A percentile compares a stretch with the other conserved stretches of the same genome.
Conservation (phyloP, 257 asterid genomes). For the Paulownia fortunei region DNA sequence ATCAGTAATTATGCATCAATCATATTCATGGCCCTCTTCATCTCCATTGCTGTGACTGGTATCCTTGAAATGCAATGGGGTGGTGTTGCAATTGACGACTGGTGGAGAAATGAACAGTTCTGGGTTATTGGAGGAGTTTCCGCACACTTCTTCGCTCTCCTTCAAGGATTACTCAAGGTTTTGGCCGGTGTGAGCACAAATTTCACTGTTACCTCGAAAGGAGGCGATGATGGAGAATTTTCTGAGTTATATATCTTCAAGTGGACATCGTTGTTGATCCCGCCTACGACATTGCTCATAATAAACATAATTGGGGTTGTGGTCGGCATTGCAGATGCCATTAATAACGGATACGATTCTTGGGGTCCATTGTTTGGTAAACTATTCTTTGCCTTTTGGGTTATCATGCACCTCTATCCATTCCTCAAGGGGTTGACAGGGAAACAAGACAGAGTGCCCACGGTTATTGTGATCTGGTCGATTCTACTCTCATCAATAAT, state of each 20-base stretch:
- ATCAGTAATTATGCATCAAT: slow-evolving; percentile 86
- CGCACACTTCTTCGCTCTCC: slow-evolving; percentile 77
- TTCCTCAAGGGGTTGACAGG: slow-evolving; percentile 89
- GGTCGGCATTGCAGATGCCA: slow-evolving; percentile 77
- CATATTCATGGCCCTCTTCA: slow-evolving; percentile 77
- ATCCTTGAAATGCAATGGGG: slow-evolving; percentile 98
- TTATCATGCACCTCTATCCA: slow-evolving; percentile 86
- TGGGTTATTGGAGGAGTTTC: slow-evolving; percentile 98
- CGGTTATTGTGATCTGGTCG: slow-evolving; percentile 91
- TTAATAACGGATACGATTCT: slow-evolving; percentile 87
- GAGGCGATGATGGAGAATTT: slow-evolving; percentile 80
- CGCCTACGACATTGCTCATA: slow-evolving; percentile 76
- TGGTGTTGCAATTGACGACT: slow-evolving; percentile 82
- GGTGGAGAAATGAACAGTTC: slow-evolving; percentile 99
- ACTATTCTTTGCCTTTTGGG: slow-evolving; percentile 85
- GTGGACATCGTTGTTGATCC: slow-evolving; percentile 80
- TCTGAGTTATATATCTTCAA: slow-evolving; percentile 79
- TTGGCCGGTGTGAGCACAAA: slow-evolving; percentile 83
- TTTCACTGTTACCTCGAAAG: slow-evolving; percentile 89
- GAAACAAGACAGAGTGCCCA: slow-evolving; percentile 76
- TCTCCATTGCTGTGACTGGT: slow-evolving; percentile 81
- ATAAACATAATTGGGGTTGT: slow-evolving; percentile 76
- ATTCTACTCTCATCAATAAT: slow-evolving; percentile 73
- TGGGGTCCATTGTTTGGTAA: slow-evolving; percentile 92
- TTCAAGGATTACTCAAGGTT: slow-evolving; percentile 89